Percentiles rank a stretch among this genome's conserved stretches.
Conservation (phyloP, 2,329 filamentous ascomycete genomes). For the Diaporthe citri region DNA sequence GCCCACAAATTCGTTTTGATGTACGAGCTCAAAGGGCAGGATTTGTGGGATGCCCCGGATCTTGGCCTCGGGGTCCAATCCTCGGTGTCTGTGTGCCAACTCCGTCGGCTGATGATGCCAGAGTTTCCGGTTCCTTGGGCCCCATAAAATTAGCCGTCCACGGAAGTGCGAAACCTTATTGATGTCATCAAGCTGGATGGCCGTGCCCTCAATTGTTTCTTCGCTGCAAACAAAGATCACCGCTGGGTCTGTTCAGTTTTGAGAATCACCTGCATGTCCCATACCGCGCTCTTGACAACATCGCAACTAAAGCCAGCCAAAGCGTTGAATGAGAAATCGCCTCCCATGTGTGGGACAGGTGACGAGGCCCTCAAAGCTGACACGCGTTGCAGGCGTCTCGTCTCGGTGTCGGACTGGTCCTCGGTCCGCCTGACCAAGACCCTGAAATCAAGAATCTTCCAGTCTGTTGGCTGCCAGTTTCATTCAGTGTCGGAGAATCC, state of each 20-base stretch:
- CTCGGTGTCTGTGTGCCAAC: neutral
- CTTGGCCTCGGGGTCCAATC: neutral
- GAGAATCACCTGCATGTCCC: neutral
- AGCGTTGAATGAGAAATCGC: neutral
- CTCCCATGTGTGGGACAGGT: neutral
- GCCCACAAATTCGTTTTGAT: neutral
- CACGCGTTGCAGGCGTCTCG: neutral
- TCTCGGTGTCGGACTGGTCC: slow-evolving; percentile 14
- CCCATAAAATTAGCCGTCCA: slow-evolving; percentile 14
- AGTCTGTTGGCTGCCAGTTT: neutral
- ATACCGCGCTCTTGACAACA: neutral
- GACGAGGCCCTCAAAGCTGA: neutral
- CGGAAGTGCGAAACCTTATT: slow-evolving; percentile 11
- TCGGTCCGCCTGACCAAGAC: neutral
- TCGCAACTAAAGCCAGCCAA: too few species aligned
- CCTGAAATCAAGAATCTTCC: slow-evolving; percentile 16
- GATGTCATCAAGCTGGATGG: neutral
- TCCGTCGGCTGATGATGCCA: neutral
- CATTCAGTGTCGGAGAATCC: slow-evolving; percentile 10
- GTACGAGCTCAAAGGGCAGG: too few species aligned
- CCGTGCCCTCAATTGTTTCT: neutral
- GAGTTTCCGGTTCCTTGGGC: slow-evolving; percentile 5
- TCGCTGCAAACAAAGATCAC: slow-evolving; percentile 1
- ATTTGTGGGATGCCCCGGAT: slow-evolving; percentile 9
- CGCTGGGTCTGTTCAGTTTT: neutral